Conservation (phyloP, 2,329 filamentous ascomycete genomes). For the Ophiostoma pallidulum region DNA sequence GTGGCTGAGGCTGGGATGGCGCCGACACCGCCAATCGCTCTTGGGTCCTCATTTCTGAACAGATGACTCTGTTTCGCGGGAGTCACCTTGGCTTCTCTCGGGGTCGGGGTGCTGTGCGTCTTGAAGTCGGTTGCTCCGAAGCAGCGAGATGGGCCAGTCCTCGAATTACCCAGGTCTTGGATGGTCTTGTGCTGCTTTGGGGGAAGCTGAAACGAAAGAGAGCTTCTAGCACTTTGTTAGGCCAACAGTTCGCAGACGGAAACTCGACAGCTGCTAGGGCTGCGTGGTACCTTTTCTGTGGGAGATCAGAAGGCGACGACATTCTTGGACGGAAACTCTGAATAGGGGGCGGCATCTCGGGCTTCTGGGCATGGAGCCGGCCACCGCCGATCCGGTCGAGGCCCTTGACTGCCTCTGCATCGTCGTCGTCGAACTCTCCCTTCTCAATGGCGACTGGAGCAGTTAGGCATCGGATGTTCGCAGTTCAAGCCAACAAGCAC, state of each 20-base stretch:
- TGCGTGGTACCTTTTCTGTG: not conserved
- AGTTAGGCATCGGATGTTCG: no score
- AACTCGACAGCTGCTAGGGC: no score
- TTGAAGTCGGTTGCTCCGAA: no score
- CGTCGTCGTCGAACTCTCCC: constrained; percentile 17
- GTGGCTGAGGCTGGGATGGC: no score
- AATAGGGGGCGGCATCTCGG: not conserved
- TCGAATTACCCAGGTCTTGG: not conserved
- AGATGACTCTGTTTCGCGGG: no score
- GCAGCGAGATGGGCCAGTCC: not conserved
- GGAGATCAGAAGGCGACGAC: not conserved
- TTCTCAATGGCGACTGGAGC: constrained; percentile 11
- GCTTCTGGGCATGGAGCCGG: constrained; percentile 13
- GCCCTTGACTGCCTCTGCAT: constrained; percentile 16
- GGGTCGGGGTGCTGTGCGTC: no score
- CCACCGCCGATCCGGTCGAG: constrained; percentile 15
- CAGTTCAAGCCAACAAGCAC: no score
- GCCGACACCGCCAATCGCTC: no score
- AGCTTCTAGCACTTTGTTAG: not conserved
- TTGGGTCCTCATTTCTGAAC: no score
- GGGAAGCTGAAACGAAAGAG: not conserved
- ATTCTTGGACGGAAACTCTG: not conserved
- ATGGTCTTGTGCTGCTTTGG: not conserved
- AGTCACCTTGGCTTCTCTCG: no score
- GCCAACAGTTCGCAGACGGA: no score